Conservation (phyloP, 495 filamentous ascomycete genomes). For the Penicillium psychrofluorescens region DNA sequence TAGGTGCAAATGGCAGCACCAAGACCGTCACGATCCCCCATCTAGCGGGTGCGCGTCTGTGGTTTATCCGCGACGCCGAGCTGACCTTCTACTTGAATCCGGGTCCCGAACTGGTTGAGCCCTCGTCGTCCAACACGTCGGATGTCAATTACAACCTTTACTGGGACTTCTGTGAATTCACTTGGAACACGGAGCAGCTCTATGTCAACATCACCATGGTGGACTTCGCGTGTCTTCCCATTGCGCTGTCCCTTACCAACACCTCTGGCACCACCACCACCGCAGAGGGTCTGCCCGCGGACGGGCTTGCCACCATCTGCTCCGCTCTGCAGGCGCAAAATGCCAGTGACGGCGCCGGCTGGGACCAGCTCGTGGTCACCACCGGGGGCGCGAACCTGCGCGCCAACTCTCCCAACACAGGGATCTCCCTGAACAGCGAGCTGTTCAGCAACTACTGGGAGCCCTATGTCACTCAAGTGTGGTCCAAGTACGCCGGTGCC, state of each 20-base stretch:
- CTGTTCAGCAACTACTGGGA: conserved; percentile 59
- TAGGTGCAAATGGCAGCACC: conserved; percentile 53
- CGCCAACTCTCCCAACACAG: conserved; percentile 60
- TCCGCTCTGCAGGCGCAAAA: conserved; percentile 45
- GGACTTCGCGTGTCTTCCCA: conserved; percentile 63
- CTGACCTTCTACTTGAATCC: conserved; percentile 68
- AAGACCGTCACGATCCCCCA: conserved; percentile 58
- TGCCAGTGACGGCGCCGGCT: conserved; percentile 47
- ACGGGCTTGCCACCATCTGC: conserved; percentile 52
- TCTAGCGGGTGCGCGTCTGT: conserved; percentile 60
- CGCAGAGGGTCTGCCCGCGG: conserved; percentile 50
- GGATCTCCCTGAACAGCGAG: conserved; percentile 43
- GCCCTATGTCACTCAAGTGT: conserved; percentile 57
- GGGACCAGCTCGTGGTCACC: conserved; percentile 55
- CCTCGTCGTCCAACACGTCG: conserved; percentile 54
- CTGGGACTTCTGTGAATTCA: conserved; percentile 73
- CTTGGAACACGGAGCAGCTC: conserved; percentile 57
- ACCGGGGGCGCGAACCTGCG: conserved; percentile 47
- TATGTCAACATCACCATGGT: conserved; percentile 73
- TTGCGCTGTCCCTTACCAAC: conserved; percentile 53
- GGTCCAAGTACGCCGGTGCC: conserved; percentile 46
- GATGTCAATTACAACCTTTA: conserved; percentile 58
- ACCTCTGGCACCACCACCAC: conserved; percentile 41
- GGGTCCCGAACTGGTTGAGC: conserved; percentile 62
- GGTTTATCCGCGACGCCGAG: conserved; percentile 54